phyloP scores from a whole-genome alignment of 2,329 filamentous ascomycete species.

The Raffaelea deltoideospora region DNA sequence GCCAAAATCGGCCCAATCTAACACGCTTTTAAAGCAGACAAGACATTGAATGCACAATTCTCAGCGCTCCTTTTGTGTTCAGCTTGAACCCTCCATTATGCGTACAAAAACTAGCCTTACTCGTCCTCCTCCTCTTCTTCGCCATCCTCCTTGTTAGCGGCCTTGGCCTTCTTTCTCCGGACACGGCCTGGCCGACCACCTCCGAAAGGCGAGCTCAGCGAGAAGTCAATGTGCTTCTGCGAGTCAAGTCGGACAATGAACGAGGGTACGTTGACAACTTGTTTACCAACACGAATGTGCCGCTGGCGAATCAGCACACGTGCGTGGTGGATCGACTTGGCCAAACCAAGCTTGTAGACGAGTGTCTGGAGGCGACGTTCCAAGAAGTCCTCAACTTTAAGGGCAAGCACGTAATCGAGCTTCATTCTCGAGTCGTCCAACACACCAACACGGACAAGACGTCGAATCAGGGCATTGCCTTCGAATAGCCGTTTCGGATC shows the following conservation, averaged over 20 bases:
- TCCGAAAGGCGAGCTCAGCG: slow-evolving; percentile 93
- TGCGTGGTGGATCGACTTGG: slow-evolving; percentile 99
- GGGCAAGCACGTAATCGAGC: slow-evolving; percentile 99
- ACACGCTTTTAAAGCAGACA: too few species aligned
- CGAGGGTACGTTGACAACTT: slow-evolving; percentile 99
- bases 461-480: slow-evolving; percentile 99
- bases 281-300: slow-evolving; percentile 99
- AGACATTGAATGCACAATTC: too few species aligned
- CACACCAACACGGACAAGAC: slow-evolving; percentile 98
- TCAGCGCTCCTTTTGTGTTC: too few species aligned
- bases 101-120: too few species aligned
- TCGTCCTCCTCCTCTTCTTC: slow-evolving; percentile 70
- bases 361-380: slow-evolving; percentile 99
- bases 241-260: slow-evolving; percentile 99
- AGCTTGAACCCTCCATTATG: neutral
- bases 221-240: slow-evolving; percentile 99
- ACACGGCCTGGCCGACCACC: slow-evolving; percentile 95
- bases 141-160: slow-evolving; percentile 71
- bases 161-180: slow-evolving; percentile 99
- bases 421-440: slow-evolving; percentile 99
- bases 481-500: slow-evolving; percentile 99
- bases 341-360: slow-evolving; percentile 99
- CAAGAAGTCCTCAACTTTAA: slow-evolving; percentile 99
- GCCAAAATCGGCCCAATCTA: too few species aligned
- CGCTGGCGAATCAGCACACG: slow-evolving; percentile 99